Conservation (phyloP, 164 flowering plant genomes). For the Pachysandra terminalis region DNA sequence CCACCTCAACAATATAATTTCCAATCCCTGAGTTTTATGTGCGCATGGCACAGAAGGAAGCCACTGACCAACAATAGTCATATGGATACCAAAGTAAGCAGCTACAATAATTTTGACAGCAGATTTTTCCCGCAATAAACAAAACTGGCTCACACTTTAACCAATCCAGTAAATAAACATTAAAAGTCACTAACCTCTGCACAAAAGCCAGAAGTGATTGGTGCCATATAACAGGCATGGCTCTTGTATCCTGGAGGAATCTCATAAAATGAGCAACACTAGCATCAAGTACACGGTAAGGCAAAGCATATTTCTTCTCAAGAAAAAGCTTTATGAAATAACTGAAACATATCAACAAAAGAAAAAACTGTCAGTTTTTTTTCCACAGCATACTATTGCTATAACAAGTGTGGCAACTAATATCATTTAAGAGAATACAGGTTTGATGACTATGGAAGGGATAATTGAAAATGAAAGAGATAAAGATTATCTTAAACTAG, state of each 20-base stretch:
- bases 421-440: not conserved
- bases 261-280: conserved; percentile 76
- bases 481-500: not conserved
- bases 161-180: not conserved
- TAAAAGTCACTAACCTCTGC: conserved; percentile 60
- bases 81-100: not conserved
- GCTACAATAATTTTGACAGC: not conserved
- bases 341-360: conserved; percentile 45
- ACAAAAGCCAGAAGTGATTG: conserved; percentile 92
- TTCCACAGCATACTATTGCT: not conserved
- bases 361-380: conserved; percentile 1
- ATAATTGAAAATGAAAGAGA: not conserved
- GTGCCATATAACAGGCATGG: conserved; percentile 99
- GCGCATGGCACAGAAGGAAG: not conserved
- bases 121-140: not conserved
- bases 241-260: conserved; percentile 64
- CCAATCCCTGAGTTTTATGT: not conserved
- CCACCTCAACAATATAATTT: not conserved
- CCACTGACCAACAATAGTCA: not conserved
- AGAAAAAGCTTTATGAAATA: conserved; percentile 84
- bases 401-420: not conserved
- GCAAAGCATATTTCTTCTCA: conserved; percentile 92
- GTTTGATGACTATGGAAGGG: not conserved
- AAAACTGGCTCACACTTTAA: not conserved
- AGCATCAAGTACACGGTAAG: conserved; percentile 83